A percentile compares a stretch with the other conserved stretches of the same genome.
Conservation (phyloP, 768 basidiomycete species). For the Postia placenta region DNA sequence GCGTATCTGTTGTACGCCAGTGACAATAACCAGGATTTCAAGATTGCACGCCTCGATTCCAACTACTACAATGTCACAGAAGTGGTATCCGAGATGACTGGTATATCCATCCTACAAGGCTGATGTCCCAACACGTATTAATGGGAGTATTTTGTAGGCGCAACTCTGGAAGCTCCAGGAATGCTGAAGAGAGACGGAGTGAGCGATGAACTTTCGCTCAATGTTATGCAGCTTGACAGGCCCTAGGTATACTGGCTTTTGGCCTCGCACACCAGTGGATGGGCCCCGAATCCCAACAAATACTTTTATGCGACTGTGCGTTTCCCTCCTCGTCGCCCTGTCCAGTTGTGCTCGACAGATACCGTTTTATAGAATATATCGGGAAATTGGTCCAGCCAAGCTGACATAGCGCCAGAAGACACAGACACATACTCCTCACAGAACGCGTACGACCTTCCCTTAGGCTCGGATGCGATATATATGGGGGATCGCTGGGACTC, state of each 20-base stretch:
- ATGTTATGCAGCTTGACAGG: too few species aligned
- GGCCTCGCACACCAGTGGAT: slow-evolving; percentile 49
- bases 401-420: slow-evolving; percentile 46
- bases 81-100: slow-evolving; percentile 38
- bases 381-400: slow-evolving; percentile 50
- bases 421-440: slow-evolving; percentile 57
- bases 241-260: slow-evolving; percentile 52
- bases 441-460: slow-evolving; percentile 48
- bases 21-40: slow-evolving; percentile 66
- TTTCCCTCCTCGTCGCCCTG: not conserved
- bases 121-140: too few species aligned
- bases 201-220: not conserved
- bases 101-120: slow-evolving; percentile 20
- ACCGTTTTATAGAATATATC: slow-evolving; percentile 47
- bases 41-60: slow-evolving; percentile 50
- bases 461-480: slow-evolving; percentile 47
- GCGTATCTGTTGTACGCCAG: slow-evolving; percentile 60
- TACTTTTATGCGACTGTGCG: slow-evolving; percentile 47
- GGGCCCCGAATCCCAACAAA: slow-evolving; percentile 60
- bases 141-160: slow-evolving; percentile 25
- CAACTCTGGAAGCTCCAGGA: slow-evolving; percentile 57
- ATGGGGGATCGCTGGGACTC: slow-evolving; percentile 64
- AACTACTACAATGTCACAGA: slow-evolving; percentile 53
- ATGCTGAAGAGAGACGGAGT: slow-evolving; percentile 54
- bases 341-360: not conserved